Base-by-base conservation (phyloP, 1,284 basidiomycete species). In the Fomitopsis palustris region DNA sequence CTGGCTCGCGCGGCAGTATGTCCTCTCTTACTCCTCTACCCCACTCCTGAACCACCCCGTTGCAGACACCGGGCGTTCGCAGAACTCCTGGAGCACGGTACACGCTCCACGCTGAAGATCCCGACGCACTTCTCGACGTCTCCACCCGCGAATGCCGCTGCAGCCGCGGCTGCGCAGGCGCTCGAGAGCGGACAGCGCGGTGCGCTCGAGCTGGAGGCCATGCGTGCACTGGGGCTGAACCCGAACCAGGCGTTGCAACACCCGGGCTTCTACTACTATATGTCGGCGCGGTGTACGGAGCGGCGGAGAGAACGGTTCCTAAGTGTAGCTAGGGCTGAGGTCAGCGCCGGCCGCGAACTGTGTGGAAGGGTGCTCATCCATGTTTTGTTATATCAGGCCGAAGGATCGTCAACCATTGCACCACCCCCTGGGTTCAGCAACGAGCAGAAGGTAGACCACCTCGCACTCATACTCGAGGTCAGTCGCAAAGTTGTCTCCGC, bases 1-100 rank as follows among this genome's bases (percentile, higher is more conserved):
- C 65, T 99, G 96, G 96, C 81, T 95, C 55, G 90, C 92, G 8
- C 82, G 95, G 69, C 95, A 98, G 91, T 94, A 65, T 62, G 89
- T 81, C 10, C 55, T 31, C 21, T 51, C 55, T 16, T 53, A 45
- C 42, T n/a, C 58, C 52, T n/a, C 23, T 27, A 19, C 19, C 19
- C 10, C 25, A 37, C 38, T 41, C 19, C 8, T 41, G 55, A 27
- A 33, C 37, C 19, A 14, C 23, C 9, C 27, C 14, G 25, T 52
- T 57, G 38, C 56, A 94, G 92, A 69, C 87, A 96, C 69, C 89
- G 94, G 7, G 82, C 95, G 21, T 83, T 97, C 33, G 93, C 90
- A 12, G 95, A 97, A 71, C 77, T 97, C 1, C 80, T 96, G 2
- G 93, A 96, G 62, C 84, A 92, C 62, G 95, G 90, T 1, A 81